These are phyloP conservation scores for Fusarium chlamydosporum DNA, from an alignment of 2,329 filamentous ascomycete genomes.

Conservation along the genomic window DNA sequence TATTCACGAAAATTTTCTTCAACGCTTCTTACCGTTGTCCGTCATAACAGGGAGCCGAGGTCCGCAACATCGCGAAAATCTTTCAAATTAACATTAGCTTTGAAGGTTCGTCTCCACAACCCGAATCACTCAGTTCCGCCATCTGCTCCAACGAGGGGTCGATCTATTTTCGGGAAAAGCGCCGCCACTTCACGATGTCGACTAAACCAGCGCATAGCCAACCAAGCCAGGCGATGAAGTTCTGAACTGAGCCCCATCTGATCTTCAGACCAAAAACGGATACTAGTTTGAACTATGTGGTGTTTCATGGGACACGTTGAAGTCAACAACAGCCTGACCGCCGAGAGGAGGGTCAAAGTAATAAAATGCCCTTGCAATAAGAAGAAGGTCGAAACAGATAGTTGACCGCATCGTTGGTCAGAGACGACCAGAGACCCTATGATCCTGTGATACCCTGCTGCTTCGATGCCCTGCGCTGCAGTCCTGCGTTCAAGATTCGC, in stretches of 20 bases:
- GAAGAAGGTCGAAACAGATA: background rate
- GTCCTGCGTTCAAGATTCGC: background rate
- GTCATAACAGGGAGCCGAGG: constrained; percentile 21
- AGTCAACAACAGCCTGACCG: constrained; percentile 1
- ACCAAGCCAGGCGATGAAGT: constrained; percentile 14
- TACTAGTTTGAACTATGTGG: background rate
- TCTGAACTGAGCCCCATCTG: constrained; percentile 4
- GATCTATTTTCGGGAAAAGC: constrained; percentile 43
- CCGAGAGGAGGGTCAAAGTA: background rate
- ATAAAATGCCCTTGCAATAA: background rate
- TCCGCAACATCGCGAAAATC: constrained; percentile 12
- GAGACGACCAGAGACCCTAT: background rate
- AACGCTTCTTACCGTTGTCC: background rate
- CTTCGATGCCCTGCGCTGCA: background rate
- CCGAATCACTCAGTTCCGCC: constrained; percentile 15
- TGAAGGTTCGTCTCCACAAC: constrained; percentile 8
- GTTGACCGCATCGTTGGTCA: background rate
- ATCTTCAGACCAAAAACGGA: background rate
- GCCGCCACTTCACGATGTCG: constrained; percentile 20
- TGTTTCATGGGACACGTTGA: background rate
- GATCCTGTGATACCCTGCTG: background rate
- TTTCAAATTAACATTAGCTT: constrained; percentile 15
- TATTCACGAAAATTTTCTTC: constrained; percentile 1
- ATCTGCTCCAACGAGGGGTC: constrained; percentile 10
- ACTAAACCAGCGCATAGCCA: background rate